phyloP scores from a whole-genome alignment of 139 green algal species.

The Ettlia oleoabundans region DNA sequence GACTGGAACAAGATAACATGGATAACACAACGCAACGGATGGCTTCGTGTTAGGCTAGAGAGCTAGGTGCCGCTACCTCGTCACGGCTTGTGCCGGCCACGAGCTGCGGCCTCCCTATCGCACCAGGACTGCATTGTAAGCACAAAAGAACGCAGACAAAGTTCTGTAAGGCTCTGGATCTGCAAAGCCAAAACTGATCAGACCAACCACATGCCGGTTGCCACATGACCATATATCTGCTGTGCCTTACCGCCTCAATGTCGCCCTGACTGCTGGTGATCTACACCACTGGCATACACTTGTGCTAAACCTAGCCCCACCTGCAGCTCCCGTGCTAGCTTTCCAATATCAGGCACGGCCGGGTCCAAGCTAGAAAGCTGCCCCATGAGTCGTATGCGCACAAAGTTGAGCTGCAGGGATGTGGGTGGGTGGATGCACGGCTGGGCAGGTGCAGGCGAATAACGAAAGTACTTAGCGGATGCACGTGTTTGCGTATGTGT shows the following conservation, averaged over 20 bases:
- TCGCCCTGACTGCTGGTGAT: too few species aligned
- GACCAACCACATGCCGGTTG: too few species aligned
- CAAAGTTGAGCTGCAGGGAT: slow-evolving; percentile 30
- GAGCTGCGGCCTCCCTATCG: slow-evolving; percentile 4
- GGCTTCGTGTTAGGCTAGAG: too few species aligned
- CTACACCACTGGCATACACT: neutral
- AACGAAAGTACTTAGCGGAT: too few species aligned
- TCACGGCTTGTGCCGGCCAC: neutral
- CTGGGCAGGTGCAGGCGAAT: neutral
- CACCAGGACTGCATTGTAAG: slow-evolving; percentile 24
- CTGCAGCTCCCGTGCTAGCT: slow-evolving; percentile 38
- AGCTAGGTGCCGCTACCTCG: neutral
- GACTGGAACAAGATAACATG: neutral
- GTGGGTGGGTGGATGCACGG: neutral
- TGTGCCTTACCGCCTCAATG: too few species aligned
- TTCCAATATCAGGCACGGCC: slow-evolving; percentile 24
- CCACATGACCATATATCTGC: too few species aligned
- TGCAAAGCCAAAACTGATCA: too few species aligned
- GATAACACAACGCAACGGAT: neutral
- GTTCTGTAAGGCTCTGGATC: neutral
- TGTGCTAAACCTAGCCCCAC: neutral
- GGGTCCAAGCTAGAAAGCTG: slow-evolving; percentile 16
- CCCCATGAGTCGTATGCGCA: slow-evolving; percentile 7
- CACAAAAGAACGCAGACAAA: neutral
- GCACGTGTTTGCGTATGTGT: too few species aligned